Conservation (phyloP, 1,139 yeast genomes). For the Scheffersomyces parashehatae region DNA sequence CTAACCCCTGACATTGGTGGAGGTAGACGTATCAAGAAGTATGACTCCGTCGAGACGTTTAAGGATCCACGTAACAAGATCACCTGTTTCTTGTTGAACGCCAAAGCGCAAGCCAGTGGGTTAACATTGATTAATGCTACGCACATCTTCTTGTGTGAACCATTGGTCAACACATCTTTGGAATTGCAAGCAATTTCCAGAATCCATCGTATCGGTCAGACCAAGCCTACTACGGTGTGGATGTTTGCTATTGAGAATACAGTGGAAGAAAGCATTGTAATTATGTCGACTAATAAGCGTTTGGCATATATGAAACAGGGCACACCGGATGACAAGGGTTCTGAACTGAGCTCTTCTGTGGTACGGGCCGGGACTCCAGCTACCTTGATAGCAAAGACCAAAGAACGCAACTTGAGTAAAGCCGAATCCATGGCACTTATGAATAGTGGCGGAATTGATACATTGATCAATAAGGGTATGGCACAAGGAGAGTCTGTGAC, state of each 20-base stretch:
- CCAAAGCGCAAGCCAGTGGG: constrained; percentile 87
- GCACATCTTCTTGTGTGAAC: constrained; percentile 88
- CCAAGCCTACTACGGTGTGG: constrained; percentile 81
- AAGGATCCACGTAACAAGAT: constrained; percentile 56
- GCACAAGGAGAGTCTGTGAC: constrained; percentile 59
- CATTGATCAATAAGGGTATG: constrained; percentile 38
- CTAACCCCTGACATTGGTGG: constrained; percentile 34
- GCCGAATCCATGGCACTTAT: constrained; percentile 41
- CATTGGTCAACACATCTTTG: constrained; percentile 81
- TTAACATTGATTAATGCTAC: constrained; percentile 87
- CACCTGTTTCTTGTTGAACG: constrained; percentile 84
- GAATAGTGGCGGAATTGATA: constrained; percentile 41
- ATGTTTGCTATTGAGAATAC: constrained; percentile 81
- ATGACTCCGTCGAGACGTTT: constrained; percentile 59
- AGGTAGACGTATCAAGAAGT: constrained; percentile 28
- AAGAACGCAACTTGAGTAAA: constrained; percentile 24
- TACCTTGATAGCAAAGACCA: constrained; percentile 1
- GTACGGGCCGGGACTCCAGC: no score
- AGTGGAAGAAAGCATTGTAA: constrained; percentile 88
- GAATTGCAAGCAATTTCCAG: constrained; percentile 92
- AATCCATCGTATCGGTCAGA: constrained; percentile 91
- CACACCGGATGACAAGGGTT: constrained; percentile 5
- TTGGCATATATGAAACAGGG: constrained; percentile 32
- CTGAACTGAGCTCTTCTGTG: not conserved
- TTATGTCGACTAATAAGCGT: constrained; percentile 53